Base-by-base conservation (phyloP, 345 rosid genomes). In the Boechera retrofracta region DNA sequence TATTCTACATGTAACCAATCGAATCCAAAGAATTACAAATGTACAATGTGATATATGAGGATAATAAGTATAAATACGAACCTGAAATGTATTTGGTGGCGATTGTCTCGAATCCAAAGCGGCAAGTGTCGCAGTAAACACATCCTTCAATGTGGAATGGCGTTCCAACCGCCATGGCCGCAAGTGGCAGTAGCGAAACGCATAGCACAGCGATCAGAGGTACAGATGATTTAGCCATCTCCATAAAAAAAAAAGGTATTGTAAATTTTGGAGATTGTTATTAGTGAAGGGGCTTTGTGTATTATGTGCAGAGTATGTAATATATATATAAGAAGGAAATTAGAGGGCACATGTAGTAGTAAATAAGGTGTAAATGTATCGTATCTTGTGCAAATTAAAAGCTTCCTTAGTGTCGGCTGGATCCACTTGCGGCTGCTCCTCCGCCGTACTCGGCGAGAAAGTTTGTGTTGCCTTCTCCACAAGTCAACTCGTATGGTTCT, bases 101-200 rank as follows among this genome's bases (percentile, higher is more conserved):
- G 16, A 64, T 45, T 62, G 92, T 90, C 84, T 89, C 90, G 29
- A 92, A 87, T 39, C 94, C 94, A 66, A 78, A 82, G 4, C 82
- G 85, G 77, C 94, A 87, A 38, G 91, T 87, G 74, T 90, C 90
- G 45, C 96, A 93, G 65, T 86, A 89, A 65, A 86, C 91, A 3
- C n/a, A 10, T 57, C 97, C 93, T 4, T 16, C 67, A 59, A 94
- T 77, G 11, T 54, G 39, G 69, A 89, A 90, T 13, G 89, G 82
- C 42, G 78, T 69, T 60, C 74, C 78, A 47, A 54, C 52, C 47
- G 82, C 82, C 54, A 44, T 53, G 21, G 75, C 82, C 47, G 64
- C 65, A 39, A 73, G 45, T 16, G 79, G 78, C 38, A 79, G 26
- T 33, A 79, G 26, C 45, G 9, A 48, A 31, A 58, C 48, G 57